Evolutionary conservation across 2,329 filamentous ascomycete genomes (phyloP).

Genomic region (Xylariales sp.): DNA sequence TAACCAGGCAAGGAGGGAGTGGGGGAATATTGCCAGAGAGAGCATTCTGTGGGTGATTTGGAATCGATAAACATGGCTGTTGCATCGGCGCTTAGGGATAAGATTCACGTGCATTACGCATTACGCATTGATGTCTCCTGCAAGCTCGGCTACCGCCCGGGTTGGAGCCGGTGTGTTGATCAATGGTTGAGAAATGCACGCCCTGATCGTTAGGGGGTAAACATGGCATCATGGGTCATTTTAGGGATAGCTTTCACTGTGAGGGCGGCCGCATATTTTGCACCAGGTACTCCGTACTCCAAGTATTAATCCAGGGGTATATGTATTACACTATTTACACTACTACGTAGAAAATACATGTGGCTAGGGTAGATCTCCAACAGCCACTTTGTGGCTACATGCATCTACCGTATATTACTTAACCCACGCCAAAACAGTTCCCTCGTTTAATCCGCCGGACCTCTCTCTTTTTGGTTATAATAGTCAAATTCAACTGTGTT

Average conservation of each 20-base stretch:
- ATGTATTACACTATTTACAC: background rate
- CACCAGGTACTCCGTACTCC: background rate
- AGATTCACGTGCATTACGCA: background rate
- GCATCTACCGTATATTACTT: no score
- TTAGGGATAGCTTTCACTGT: background rate
- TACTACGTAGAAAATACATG: no score
- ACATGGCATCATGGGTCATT: background rate
- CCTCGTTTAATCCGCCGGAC: no score
- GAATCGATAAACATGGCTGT: background rate
- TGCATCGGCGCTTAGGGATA: background rate
- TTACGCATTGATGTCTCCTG: background rate
- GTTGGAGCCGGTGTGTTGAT: background rate
- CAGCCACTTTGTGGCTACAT: no score
- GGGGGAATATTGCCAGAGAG: background rate
- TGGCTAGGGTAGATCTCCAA: no score
- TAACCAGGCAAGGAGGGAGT: background rate
- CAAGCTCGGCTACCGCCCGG: background rate
- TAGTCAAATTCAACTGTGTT: no score
- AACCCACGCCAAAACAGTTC: no score
- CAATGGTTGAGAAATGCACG: background rate
- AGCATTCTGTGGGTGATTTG: background rate
- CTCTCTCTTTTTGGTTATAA: no score
- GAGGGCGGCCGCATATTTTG: background rate
- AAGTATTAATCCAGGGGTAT: background rate
- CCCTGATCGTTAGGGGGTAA: background rate